A percentile compares a stretch with the other conserved stretches of the same genome.
phyloP scores from a whole-genome alignment of 371 early-diverging fungal genomes.

The Capniomyces stellatus region DNA sequence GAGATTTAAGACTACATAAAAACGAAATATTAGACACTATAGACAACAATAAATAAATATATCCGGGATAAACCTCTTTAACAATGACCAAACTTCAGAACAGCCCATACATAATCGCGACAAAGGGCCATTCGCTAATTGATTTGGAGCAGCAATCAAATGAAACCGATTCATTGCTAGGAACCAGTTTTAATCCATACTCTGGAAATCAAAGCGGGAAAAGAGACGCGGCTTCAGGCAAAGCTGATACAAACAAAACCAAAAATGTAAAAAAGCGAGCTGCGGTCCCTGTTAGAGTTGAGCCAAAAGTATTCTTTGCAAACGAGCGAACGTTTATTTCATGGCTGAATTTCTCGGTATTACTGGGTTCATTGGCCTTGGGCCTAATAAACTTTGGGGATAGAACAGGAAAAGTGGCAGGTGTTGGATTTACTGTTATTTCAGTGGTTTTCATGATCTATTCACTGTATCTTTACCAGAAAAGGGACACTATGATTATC shows the following conservation, averaged over 20 bases:
- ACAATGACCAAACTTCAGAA: slow-evolving; percentile 2
- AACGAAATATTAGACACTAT: too few species aligned
- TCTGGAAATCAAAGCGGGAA: too few species aligned
- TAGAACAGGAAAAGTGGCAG: slow-evolving; percentile 49
- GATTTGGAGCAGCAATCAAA: neutral
- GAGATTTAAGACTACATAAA: too few species aligned
- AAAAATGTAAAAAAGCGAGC: slow-evolving; percentile 34
- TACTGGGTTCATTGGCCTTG: slow-evolving; percentile 56
- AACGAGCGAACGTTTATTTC: slow-evolving; percentile 98
- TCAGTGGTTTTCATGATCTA: slow-evolving; percentile 69
- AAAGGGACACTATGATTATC: slow-evolving; percentile 71
- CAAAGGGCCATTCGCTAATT: neutral
- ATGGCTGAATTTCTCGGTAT: slow-evolving; percentile 60
- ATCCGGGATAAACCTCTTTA: too few species aligned
- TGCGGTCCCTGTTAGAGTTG: slow-evolving; percentile 77
- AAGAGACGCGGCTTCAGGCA: neutral
- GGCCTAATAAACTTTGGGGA: slow-evolving; percentile 76
- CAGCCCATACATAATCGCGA: slow-evolving; percentile 1
- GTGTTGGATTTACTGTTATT: slow-evolving; percentile 62
- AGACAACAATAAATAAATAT: too few species aligned
- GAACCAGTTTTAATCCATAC: too few species aligned
- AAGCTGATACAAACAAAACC: neutral
- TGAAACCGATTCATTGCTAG: neutral
- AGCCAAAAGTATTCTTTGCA: slow-evolving; percentile 99
- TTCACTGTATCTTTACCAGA: slow-evolving; percentile 76